These are phyloP conservation scores for Blastocystis sp. DNA, from an alignment of 352 stramenopile genomes.

Conservation along the genomic window DNA sequence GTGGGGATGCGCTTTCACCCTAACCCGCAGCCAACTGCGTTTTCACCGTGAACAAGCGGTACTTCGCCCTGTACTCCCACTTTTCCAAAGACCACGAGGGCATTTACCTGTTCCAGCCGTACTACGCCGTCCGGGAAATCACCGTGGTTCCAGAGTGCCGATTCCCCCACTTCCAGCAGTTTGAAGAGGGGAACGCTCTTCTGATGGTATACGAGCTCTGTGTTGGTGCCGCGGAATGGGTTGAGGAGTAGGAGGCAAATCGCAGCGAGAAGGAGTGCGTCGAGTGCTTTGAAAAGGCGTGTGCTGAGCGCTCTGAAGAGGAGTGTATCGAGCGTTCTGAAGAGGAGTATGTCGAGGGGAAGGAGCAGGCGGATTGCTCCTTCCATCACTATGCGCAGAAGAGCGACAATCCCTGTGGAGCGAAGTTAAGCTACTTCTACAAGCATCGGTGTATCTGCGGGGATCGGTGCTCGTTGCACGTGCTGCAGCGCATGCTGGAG, in stretches of 20 bases:
- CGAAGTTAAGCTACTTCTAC: not conserved
- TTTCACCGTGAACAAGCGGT: not conserved
- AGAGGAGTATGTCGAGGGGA: not conserved
- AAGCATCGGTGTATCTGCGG: not conserved
- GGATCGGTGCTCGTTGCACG: not conserved
- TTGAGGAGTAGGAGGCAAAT: not conserved
- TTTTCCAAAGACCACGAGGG: not conserved
- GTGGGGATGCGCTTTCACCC: not conserved
- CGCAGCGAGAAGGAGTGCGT: not conserved
- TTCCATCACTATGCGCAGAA: not conserved
- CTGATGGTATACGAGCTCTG: conserved; percentile 23
- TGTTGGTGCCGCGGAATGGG: not conserved
- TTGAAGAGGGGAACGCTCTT: not conserved
- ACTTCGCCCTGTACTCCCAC: conserved; percentile 7
- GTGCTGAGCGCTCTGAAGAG: not conserved
- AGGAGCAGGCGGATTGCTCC: not conserved
- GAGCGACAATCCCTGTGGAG: not conserved
- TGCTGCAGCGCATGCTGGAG: not conserved
- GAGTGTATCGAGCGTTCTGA: not conserved
- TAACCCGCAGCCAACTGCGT: conserved; percentile 13
- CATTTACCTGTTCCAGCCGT: not conserved
- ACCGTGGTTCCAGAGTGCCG: not conserved
- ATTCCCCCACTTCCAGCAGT: conserved; percentile 20
- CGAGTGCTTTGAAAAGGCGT: not conserved
- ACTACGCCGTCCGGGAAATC: not conserved